Evolutionary conservation across 495 filamentous ascomycete species (phyloP).

Genomic region (Lophiotrema nucula): DNA sequence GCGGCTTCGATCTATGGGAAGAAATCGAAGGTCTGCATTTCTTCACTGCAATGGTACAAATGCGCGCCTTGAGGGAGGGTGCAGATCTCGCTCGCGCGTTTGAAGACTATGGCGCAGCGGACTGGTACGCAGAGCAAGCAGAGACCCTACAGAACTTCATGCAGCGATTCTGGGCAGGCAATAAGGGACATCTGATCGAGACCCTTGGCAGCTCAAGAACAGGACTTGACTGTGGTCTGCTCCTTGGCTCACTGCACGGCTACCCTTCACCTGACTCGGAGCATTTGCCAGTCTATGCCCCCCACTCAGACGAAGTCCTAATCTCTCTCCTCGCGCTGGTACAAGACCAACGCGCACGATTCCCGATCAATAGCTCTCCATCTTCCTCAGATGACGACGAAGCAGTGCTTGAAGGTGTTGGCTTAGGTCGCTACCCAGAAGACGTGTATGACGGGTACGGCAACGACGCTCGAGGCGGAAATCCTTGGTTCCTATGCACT

Average conservation of each 20-base stretch:
- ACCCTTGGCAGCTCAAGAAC: slow-evolving; percentile 37
- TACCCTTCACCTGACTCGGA: background rate
- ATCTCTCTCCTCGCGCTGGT: slow-evolving; percentile 41
- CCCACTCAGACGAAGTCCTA: slow-evolving; percentile 42
- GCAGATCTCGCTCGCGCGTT: slow-evolving; percentile 38
- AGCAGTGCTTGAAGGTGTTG: slow-evolving; percentile 34
- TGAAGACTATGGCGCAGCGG: slow-evolving; percentile 38
- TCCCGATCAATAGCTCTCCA: slow-evolving; percentile 38
- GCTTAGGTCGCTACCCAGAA: slow-evolving; percentile 47
- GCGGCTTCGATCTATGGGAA: slow-evolving; percentile 56
- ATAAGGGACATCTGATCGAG: slow-evolving; percentile 41
- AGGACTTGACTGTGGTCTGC: slow-evolving; percentile 44
- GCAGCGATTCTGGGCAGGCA: slow-evolving; percentile 37
- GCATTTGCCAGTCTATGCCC: slow-evolving; percentile 34
- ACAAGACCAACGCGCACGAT: slow-evolving; percentile 39
- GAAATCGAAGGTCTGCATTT: slow-evolving; percentile 57
- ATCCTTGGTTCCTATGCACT: slow-evolving; percentile 52
- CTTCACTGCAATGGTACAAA: slow-evolving; percentile 60
- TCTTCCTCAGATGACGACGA: slow-evolving; percentile 18
- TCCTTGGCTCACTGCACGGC: slow-evolving; percentile 44
- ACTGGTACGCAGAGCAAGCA: slow-evolving; percentile 43
- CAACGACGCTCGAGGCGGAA: slow-evolving; percentile 38
- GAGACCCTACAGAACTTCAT: slow-evolving; percentile 34
- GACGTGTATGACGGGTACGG: slow-evolving; percentile 49
- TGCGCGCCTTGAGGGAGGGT: slow-evolving; percentile 44